phyloP scores from a whole-genome alignment of 345 rosid species.

The Populus euphratica region DNA sequence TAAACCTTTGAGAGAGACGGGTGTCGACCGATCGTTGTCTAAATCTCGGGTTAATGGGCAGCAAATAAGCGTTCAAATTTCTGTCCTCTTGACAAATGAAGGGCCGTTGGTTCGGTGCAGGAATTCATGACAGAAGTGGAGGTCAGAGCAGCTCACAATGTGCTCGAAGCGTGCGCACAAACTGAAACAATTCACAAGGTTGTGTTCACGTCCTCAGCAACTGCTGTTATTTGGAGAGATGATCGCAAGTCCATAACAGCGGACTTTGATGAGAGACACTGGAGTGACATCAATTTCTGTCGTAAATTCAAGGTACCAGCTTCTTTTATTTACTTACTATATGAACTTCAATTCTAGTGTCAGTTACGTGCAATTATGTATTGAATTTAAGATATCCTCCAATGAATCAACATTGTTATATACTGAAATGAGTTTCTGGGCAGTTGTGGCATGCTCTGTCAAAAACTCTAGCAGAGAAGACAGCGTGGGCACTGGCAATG shows the following conservation, averaged over 20 bases:
- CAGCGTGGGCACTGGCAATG: constrained; percentile 81
- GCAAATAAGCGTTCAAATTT: neutral
- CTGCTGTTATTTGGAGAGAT: constrained; percentile 53
- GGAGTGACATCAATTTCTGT: constrained; percentile 52
- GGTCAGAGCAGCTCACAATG: constrained; percentile 64
- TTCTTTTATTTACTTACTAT: neutral
- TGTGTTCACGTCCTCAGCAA: constrained; percentile 59
- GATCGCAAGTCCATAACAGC: constrained; percentile 19
- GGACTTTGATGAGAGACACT: constrained; percentile 46
- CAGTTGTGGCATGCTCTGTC: constrained; percentile 71
- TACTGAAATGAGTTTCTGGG: neutral
- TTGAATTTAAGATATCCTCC: neutral
- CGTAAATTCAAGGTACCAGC: constrained; percentile 48
- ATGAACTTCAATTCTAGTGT: neutral
- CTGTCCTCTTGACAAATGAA: neutral
- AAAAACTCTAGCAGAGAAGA: constrained; percentile 59
- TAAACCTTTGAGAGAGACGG: neutral
- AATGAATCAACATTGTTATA: too few relatives aligned
- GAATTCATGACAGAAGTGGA: constrained; percentile 62
- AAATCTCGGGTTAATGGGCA: neutral
- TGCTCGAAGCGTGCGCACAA: constrained; percentile 66
- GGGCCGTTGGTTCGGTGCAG: constrained; percentile 23
- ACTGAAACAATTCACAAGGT: constrained; percentile 56
- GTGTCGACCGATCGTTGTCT: neutral
- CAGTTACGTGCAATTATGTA: neutral